These are phyloP conservation scores for Daedaleopsis nitida DNA, from an alignment of 768 basidiomycete species.

Conservation along the genomic window DNA sequence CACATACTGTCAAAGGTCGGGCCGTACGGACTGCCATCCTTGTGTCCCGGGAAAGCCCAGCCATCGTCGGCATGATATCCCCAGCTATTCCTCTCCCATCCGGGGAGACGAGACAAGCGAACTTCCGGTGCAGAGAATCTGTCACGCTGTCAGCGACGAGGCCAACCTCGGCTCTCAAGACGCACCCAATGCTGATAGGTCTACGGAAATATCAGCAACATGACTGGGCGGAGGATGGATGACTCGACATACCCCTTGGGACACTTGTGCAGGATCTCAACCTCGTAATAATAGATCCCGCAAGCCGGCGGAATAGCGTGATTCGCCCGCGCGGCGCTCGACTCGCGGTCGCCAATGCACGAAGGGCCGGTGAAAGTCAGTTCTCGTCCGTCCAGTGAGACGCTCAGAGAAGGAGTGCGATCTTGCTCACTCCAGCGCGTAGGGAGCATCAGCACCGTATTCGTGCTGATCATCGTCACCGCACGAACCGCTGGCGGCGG, in stretches of 20 bases:
- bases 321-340: constrained; percentile 72
- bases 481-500: constrained; percentile 20
- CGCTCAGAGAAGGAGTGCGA: constrained; percentile 56
- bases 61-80: constrained; percentile 95
- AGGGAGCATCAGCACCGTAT: constrained; percentile 56
- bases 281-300: constrained; percentile 95
- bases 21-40: constrained; percentile 72
- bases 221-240: neutral
- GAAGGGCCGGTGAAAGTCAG: constrained; percentile 62
- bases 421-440: constrained; percentile 79
- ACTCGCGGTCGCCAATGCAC: constrained; percentile 72
- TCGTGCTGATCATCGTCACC: constrained; percentile 20
- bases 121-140: constrained; percentile 72
- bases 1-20: constrained; percentile 78
- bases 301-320: constrained; percentile 80
- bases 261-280: constrained; percentile 79
- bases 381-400: constrained; percentile 74
- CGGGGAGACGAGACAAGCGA: constrained; percentile 75
- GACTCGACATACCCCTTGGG: constrained; percentile 67
- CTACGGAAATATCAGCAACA: constrained; percentile 37
- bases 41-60: constrained; percentile 71
- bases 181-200: constrained; percentile 80
- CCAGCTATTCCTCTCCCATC: constrained; percentile 86
- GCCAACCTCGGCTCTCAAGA: constrained; percentile 24
- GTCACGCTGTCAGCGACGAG: constrained; percentile 5